phyloP scores from a whole-genome alignment of 2,329 filamentous ascomycete species.

The Kalmusia sp. region DNA sequence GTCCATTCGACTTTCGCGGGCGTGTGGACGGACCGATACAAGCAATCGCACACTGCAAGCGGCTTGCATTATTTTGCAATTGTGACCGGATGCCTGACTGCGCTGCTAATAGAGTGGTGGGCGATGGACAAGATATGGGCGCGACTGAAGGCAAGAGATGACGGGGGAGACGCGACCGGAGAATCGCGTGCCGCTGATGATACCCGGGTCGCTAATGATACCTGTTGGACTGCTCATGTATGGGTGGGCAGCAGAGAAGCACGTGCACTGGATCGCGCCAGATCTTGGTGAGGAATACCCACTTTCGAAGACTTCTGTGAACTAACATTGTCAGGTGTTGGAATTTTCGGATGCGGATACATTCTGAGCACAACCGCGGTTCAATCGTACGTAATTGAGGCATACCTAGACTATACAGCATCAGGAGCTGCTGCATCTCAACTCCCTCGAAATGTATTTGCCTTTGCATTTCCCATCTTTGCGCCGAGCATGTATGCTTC shows the following conservation, averaged over 20 bases:
- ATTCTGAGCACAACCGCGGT: conserved; percentile 47
- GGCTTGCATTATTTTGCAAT: conserved; percentile 54
- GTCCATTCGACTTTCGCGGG: conserved; percentile 27
- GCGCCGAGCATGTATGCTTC: conserved; percentile 38
- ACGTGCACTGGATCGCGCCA: conserved; percentile 61
- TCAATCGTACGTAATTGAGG: conserved; percentile 67
- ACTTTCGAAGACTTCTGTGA: no score
- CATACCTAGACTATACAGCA: conserved; percentile 64
- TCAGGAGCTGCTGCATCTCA: conserved; percentile 60
- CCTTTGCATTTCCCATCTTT: conserved; percentile 46
- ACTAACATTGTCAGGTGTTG: conserved; percentile 30
- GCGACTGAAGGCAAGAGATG: conserved; percentile 16
- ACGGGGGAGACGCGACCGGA: conserved; percentile 22
- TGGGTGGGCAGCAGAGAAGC: conserved; percentile 60
- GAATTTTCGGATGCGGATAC: conserved; percentile 51
- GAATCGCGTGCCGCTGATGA: conserved; percentile 26
- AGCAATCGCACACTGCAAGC: conserved; percentile 16
- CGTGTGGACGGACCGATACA: conserved; percentile 26
- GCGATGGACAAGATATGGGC: conserved; percentile 56
- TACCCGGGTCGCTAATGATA: conserved; percentile 29
- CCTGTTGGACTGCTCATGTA: conserved; percentile 50
- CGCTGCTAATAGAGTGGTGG: conserved; percentile 43
- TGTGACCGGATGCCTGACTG: conserved; percentile 63
- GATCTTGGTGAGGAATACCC: conserved; percentile 54
- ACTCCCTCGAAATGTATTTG: conserved; percentile 24